A percentile compares a stretch with the other conserved stretches of the same genome.
phyloP scores from a whole-genome alignment of 2,329 filamentous ascomycete species.

The Paecilomyces sp. region DNA sequence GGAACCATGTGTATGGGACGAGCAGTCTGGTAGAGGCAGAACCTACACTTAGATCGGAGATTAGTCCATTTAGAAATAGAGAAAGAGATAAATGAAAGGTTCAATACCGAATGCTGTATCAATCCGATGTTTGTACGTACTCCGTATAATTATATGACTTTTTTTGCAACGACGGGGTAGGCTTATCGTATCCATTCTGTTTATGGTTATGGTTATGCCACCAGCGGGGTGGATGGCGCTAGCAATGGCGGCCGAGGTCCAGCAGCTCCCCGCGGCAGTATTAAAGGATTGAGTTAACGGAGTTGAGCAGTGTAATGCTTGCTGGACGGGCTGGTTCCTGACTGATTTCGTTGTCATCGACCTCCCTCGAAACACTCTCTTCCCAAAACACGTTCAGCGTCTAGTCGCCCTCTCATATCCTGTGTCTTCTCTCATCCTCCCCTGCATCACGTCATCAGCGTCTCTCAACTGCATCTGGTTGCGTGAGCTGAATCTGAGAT shows the following conservation, averaged over 20 bases:
- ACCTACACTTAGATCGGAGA: no score
- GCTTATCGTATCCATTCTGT: no score
- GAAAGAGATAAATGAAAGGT: no score
- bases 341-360: background rate
- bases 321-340: background rate
- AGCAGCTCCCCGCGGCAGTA: slow-evolving; percentile 14
- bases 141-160: no score
- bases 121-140: no score
- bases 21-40: no score
- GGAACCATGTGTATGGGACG: no score
- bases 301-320: background rate
- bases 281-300: background rate
- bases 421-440: background rate
- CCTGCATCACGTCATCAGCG: background rate
- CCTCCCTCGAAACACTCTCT: background rate
- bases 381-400: background rate
- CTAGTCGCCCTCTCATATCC: background rate
- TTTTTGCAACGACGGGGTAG: no score
- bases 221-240: background rate
- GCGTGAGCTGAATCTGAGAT: background rate
- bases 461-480: background rate
- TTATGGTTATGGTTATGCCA: no score
- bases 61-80: no score
- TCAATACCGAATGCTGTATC: background rate
- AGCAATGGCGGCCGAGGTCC: slow-evolving; percentile 12